Conservation (phyloP, 371 early-diverging fungal genomes). For the Fennellomyces sp. region DNA sequence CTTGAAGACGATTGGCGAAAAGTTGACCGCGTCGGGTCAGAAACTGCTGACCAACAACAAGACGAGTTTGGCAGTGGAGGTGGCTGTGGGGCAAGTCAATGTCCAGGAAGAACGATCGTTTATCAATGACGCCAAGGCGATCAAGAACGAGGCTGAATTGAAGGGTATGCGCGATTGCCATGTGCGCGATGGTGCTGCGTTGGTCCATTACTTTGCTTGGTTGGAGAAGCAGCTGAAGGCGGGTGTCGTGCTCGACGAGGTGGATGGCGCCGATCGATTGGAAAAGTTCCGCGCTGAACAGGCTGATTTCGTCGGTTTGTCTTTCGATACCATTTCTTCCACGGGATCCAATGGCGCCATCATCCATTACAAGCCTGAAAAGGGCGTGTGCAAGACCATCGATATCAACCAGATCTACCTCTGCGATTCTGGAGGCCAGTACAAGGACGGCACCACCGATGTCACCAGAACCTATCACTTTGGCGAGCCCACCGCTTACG, state of each 20-base stretch:
- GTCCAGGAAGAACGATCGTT: conserved; percentile 66
- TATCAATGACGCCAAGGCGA: conserved; percentile 79
- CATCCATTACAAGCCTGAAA: conserved; percentile 94
- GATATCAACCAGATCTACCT: conserved; percentile 83
- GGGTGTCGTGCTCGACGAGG: conserved; percentile 62
- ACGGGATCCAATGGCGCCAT: conserved; percentile 95
- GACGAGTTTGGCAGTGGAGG: conserved; percentile 73
- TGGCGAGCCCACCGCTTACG: conserved; percentile 83
- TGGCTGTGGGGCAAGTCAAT: conserved; percentile 59
- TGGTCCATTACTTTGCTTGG: conserved; percentile 94
- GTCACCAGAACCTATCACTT: conserved; percentile 97
- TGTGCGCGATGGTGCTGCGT: conserved; percentile 90
- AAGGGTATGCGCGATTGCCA: conserved; percentile 93
- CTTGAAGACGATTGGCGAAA: conserved; percentile 37
- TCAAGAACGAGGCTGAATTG: conserved; percentile 93
- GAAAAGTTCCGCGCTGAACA: conserved; percentile 63
- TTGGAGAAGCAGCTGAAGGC: conserved; percentile 79
- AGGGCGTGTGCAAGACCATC: conserved; percentile 68
- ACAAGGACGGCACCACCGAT: conserved; percentile 98
- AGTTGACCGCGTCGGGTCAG: conserved; percentile 35
- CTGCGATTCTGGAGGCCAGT: conserved; percentile 99
- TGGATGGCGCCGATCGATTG: conserved; percentile 81
- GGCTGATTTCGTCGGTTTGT: conserved; percentile 61
- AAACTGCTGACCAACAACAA: conserved; percentile 62
- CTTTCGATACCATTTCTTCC: conserved; percentile 95